Evolutionary conservation across 2,329 filamentous ascomycete species (phyloP).

Genomic region (Nothopassalora personata): DNA sequence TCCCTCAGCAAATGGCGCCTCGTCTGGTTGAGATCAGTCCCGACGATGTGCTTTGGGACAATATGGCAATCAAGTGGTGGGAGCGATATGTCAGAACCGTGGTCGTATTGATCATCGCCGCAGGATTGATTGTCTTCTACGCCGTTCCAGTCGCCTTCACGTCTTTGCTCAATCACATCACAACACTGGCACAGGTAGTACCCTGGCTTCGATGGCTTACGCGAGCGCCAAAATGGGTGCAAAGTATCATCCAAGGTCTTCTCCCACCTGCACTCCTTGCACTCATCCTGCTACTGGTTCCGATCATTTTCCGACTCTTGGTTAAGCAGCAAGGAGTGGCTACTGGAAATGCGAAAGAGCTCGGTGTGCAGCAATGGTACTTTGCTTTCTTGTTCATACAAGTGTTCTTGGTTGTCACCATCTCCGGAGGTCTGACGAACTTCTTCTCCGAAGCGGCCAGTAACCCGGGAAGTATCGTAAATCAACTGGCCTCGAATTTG

Average conservation of each 20-base stretch:
- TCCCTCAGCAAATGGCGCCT: constrained; percentile 90
- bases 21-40: constrained; percentile 90
- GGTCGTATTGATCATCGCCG: constrained; percentile 42
- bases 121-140: constrained; percentile 78
- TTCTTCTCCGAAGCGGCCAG: constrained; percentile 59
- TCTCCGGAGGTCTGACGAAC: constrained; percentile 57
- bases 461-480: constrained; percentile 62
- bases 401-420: constrained; percentile 84
- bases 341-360: constrained; percentile 70
- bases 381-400: constrained; percentile 94
- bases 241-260: constrained; percentile 68
- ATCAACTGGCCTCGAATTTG: constrained; percentile 69
- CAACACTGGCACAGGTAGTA: constrained; percentile 60
- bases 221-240: constrained; percentile 46
- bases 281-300: constrained; percentile 73
- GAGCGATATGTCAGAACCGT: constrained; percentile 70
- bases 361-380: constrained; percentile 88
- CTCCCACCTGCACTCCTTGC: constrained; percentile 72
- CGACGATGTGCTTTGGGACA: constrained; percentile 90
- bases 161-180: constrained; percentile 72
- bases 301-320: constrained; percentile 69
- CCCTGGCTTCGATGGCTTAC: constrained; percentile 67
- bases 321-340: constrained; percentile 71
- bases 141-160: constrained; percentile 87
- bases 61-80: constrained; percentile 96